Evolutionary conservation across 768 basidiomycete species (phyloP).

Genomic region (Pisolithus marmoratus): DNA sequence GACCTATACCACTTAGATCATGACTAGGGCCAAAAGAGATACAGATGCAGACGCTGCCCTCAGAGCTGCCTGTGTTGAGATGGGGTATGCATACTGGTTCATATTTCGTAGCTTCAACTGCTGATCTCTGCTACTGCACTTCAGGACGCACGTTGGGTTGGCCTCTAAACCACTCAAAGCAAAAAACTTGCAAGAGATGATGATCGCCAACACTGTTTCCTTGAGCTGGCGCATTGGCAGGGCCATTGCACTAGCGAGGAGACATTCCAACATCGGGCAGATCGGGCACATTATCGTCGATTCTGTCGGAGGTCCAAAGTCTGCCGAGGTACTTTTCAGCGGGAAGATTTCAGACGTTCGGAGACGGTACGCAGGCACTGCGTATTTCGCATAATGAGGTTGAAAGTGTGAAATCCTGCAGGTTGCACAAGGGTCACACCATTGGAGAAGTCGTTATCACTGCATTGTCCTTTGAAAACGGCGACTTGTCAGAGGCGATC

Average conservation of each 20-base stretch:
- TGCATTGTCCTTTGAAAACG: conserved; percentile 22
- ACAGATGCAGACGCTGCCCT: conserved; percentile 39
- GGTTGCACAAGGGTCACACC: conserved; percentile 34
- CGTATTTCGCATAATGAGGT: not conserved
- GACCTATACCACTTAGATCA: conserved; percentile 20
- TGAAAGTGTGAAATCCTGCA: not conserved
- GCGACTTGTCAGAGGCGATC: conserved; percentile 19
- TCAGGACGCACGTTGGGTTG: conserved; percentile 39
- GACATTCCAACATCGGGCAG: conserved; percentile 37
- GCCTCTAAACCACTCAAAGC: conserved; percentile 37
- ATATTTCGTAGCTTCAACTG: not conserved
- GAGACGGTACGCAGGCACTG: conserved; percentile 20
- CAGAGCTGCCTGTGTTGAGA: conserved; percentile 44
- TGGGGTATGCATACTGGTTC: conserved; percentile 32
- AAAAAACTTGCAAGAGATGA: conserved; percentile 30
- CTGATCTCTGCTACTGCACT: not conserved
- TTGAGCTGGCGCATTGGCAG: conserved; percentile 60
- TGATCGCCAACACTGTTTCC: conserved; percentile 50
- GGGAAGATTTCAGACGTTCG: conserved; percentile 57
- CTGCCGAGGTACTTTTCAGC: conserved; percentile 42
- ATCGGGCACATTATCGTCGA: conserved; percentile 31
- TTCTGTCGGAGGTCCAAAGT: conserved; percentile 29
- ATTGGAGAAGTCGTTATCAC: conserved; percentile 33
- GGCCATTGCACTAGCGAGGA: conserved; percentile 48
- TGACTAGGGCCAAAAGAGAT: conserved; percentile 41